Conservation (phyloP, 2,329 filamentous ascomycete genomes). For the Blastomyces gilchristii region DNA sequence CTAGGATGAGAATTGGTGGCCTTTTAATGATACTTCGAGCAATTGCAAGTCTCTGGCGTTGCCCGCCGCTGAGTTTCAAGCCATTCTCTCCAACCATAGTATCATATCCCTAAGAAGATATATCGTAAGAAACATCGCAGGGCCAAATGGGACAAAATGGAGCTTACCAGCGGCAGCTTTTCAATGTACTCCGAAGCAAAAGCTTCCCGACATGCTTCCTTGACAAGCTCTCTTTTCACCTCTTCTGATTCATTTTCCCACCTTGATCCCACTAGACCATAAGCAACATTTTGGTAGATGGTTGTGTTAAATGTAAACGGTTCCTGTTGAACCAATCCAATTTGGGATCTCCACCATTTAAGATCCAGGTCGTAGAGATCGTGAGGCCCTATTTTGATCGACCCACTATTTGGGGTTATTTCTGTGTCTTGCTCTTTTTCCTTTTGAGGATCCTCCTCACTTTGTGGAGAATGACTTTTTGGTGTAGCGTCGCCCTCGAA, state of each 20-base stretch:
- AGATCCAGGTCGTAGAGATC: slow-evolving; percentile 49
- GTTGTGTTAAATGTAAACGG: slow-evolving; percentile 58
- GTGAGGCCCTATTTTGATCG: slow-evolving; percentile 45
- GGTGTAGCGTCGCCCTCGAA: slow-evolving; percentile 4
- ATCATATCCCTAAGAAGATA: slow-evolving; percentile 49
- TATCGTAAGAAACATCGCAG: background rate
- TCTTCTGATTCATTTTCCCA: slow-evolving; percentile 27
- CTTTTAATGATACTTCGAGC: slow-evolving; percentile 59
- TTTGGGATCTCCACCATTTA: slow-evolving; percentile 49
- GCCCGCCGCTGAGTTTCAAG: slow-evolving; percentile 70
- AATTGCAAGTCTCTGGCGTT: slow-evolving; percentile 72
- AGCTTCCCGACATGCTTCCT: slow-evolving; percentile 54
- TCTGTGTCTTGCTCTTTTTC: slow-evolving; percentile 3
- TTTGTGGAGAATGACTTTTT: background rate
- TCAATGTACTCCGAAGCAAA: slow-evolving; percentile 62
- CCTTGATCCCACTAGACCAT: slow-evolving; percentile 40
- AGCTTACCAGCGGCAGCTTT: slow-evolving; percentile 42
- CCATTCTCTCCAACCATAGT: slow-evolving; percentile 68
- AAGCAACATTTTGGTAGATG: slow-evolving; percentile 53
- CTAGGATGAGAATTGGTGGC: slow-evolving; percentile 57
- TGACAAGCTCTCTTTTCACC: slow-evolving; percentile 42
- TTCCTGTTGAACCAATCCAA: slow-evolving; percentile 58
- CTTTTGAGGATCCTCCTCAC: slow-evolving; percentile 1
- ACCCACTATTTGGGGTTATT: slow-evolving; percentile 28
- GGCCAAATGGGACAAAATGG: background rate